Evolutionary conservation across 352 stramenopile genomes (phyloP).

Genomic region (Globisporangium spiculum): DNA sequence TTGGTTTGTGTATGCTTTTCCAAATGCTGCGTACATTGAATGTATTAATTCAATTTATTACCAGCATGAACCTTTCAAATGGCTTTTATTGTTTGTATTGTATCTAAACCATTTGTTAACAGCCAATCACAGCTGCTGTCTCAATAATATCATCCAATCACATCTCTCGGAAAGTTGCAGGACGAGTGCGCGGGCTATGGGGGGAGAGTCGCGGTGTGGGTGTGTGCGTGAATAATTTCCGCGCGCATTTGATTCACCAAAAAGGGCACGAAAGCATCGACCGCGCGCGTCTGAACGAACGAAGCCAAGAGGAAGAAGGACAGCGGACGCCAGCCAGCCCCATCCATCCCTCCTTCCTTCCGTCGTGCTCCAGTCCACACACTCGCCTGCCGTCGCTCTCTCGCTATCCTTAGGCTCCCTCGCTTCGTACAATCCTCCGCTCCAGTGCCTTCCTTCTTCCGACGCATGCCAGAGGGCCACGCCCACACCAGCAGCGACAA

Average conservation of each 20-base stretch:
- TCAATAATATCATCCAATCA: conserved; percentile 30
- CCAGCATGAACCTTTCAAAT: not conserved
- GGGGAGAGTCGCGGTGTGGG: conserved; percentile 11
- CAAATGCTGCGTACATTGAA: not conserved
- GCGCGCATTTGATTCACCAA: conserved; percentile 16
- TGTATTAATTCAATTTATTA: not conserved
- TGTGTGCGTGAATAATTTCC: conserved; percentile 5
- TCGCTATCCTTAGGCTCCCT: not conserved
- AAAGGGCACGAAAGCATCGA: conserved; percentile 6
- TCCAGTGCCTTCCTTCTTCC: not conserved
- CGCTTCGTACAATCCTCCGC: not conserved
- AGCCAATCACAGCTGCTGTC: conserved; percentile 23
- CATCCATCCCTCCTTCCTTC: not conserved
- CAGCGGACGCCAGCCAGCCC: not conserved
- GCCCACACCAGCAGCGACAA: conserved; percentile 1
- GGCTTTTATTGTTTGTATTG: too few species aligned
- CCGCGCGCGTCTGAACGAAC: not conserved
- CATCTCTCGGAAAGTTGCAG: not conserved
- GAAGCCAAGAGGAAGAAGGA: not conserved
- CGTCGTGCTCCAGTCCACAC: not conserved
- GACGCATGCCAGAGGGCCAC: conserved; percentile 5
- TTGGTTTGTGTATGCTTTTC: not conserved
- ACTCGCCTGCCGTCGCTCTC: not conserved
- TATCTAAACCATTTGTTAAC: not conserved
- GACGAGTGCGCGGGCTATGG: not conserved